Evolutionary conservation across 1,139 yeast genomes (phyloP).

Genomic region (Magnusiomyces ingens): DNA sequence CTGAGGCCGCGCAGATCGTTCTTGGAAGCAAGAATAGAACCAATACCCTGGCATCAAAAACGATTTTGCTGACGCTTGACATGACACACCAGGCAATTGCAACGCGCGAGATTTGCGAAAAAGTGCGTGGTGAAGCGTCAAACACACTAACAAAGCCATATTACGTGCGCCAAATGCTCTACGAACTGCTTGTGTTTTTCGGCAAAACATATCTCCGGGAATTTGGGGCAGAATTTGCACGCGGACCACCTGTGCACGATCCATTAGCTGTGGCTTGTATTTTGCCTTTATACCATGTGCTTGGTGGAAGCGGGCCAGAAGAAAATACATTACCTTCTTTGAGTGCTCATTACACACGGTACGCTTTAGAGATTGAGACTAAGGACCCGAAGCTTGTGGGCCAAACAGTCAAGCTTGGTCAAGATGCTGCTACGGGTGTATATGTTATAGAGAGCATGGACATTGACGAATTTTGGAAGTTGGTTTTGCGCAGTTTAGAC

Average conservation of each 20-base stretch:
- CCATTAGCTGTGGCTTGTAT: slow-evolving; percentile 64
- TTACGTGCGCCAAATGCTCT: slow-evolving; percentile 46
- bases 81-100: slow-evolving; percentile 67
- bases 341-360: slow-evolving; percentile 33
- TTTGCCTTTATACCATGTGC: slow-evolving; percentile 40
- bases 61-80: slow-evolving; percentile 58
- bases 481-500: slow-evolving; percentile 40
- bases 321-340: slow-evolving; percentile 5
- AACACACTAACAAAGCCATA: slow-evolving; percentile 20
- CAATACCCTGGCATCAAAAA: slow-evolving; percentile 41
- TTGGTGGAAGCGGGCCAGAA: slow-evolving; percentile 26
- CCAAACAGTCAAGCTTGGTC: slow-evolving; percentile 23
- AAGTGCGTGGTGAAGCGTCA: background rate
- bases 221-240: slow-evolving; percentile 36
- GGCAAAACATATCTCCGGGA: slow-evolving; percentile 40
- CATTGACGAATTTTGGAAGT: slow-evolving; percentile 48
- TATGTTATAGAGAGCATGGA: slow-evolving; percentile 43
- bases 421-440: slow-evolving; percentile 36
- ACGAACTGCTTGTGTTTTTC: slow-evolving; percentile 53
- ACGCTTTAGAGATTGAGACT: slow-evolving; percentile 34
- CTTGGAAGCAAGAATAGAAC: slow-evolving; percentile 30
- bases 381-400: slow-evolving; percentile 30
- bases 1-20: slow-evolving; percentile 60
- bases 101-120: slow-evolving; percentile 38
- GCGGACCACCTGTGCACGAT: slow-evolving; percentile 79